Evolutionary conservation across 495 filamentous ascomycete species (phyloP).

Genomic region (Tuber borchii): DNA sequence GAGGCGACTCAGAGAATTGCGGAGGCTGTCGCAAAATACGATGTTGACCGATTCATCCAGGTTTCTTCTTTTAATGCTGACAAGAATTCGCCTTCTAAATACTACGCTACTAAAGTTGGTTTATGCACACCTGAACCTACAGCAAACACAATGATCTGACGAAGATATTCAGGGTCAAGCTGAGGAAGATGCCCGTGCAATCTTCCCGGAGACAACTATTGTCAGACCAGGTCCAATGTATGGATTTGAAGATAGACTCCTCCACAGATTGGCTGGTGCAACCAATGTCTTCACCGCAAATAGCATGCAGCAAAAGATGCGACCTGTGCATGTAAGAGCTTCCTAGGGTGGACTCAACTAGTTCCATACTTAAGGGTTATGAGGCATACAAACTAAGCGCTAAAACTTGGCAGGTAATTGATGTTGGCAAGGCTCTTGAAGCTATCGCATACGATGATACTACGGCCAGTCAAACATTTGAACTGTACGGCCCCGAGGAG

Average conservation of each 20-base stretch:
- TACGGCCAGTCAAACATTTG: conserved; percentile 83
- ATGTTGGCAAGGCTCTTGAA: conserved; percentile 83
- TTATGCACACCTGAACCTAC: neutral
- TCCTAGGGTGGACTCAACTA: neutral
- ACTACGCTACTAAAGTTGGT: conserved; percentile 78
- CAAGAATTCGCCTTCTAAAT: conserved; percentile 71
- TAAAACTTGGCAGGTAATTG: conserved; percentile 56
- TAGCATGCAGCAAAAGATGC: conserved; percentile 81
- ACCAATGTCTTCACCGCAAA: conserved; percentile 82
- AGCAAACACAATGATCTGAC: conserved; percentile 24
- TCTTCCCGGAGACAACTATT: conserved; percentile 97
- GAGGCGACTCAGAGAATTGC: conserved; percentile 92
- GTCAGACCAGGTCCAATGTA: conserved; percentile 91
- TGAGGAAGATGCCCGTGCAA: conserved; percentile 74
- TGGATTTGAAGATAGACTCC: conserved; percentile 86
- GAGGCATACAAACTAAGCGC: conserved; percentile 34
- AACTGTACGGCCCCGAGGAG: conserved; percentile 89
- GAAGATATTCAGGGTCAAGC: conserved; percentile 56
- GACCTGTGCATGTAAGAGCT: conserved; percentile 78
- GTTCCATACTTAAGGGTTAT: conserved; percentile 9
- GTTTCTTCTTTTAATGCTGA: conserved; percentile 92
- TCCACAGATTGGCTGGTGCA: conserved; percentile 72
- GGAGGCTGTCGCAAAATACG: conserved; percentile 95
- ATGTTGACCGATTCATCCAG: conserved; percentile 94
- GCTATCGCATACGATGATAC: conserved; percentile 80